Base-by-base conservation (phyloP, 1,139 yeast species). In the Sugiyamaella grinbergsii region DNA sequence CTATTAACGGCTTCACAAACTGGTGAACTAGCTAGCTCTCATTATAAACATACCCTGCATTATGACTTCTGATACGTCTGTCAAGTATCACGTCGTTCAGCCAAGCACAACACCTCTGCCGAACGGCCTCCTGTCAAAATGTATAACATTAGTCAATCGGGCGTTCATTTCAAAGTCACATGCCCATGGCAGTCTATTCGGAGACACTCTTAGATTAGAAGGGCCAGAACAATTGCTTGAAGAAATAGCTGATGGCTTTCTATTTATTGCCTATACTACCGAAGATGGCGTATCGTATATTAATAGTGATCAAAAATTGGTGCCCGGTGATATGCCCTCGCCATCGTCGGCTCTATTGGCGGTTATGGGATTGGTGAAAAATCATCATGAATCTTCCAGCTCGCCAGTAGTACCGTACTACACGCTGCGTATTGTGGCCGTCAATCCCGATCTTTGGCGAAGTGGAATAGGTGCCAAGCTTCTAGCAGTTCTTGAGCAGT, bases 401-500 rank as follows among this genome's bases (percentile, higher is more conserved):
- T 24, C 41, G n/a, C n/a, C n/a, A 4, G 28, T 10, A 13, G 7
- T 5, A 2, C 37, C 36, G 19, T 42, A 37, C 20, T 45, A 49
- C 20, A 20, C 13, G 8, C 33, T 49, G 19, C 41, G 44, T 7
- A 44, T 49, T 23, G 49, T 49, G 8, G 49, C 49, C 11, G 46
- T 45, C 15, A 43, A 40, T 28, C 50, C 50, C 5, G 42, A 39
- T n/a, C 24, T 37, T 5, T 49, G 52, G 52, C 40, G 49, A 2
- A 33, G n/a, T 3, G 52, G 52, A 7, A 32, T 49, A 16, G 52
- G 52, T 10, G 47, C 42, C 6, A 38, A 28, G 11, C 42, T 49
- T 37, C 34, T 49, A 24, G 29, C 22, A 5, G 42, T 37, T 39
- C 16, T 42, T 10, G 52, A 49, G 26, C 10, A 34, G 4, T 23